Conservation (phyloP, 75 land plant species). For the Selaginella moellendorffii region DNA sequence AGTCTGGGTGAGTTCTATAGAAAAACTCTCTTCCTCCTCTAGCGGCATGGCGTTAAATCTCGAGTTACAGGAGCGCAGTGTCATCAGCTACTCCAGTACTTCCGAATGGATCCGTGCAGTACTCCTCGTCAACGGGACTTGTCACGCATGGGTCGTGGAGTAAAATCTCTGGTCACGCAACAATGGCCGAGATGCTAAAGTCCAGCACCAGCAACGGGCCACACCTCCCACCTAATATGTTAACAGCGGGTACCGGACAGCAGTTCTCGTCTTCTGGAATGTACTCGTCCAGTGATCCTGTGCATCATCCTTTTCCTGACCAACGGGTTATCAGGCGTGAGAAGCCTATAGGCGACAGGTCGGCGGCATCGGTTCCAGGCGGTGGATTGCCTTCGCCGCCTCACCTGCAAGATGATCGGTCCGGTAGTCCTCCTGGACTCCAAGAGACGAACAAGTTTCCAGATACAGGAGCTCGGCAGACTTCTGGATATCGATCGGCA, state of each 20-base stretch:
- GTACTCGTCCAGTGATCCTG: constrained; percentile 2
- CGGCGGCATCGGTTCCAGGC: not conserved
- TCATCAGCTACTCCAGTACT: not conserved
- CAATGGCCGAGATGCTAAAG: constrained; percentile 7
- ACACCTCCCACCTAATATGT: not conserved
- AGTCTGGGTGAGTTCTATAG: no score
- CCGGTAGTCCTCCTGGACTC: not conserved
- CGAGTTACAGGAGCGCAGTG: not conserved
- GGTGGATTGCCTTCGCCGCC: not conserved
- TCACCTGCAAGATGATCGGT: not conserved
- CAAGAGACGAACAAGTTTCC: not conserved
- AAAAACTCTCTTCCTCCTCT: no score
- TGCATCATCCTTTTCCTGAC: no score
- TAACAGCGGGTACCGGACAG: not conserved
- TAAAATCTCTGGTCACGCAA: not conserved
- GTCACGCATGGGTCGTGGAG: not conserved
- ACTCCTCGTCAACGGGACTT: not conserved
- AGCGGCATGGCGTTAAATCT: no score
- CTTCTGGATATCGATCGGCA: not conserved
- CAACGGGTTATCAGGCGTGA: not conserved
- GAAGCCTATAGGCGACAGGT: not conserved
- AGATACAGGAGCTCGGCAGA: not conserved
- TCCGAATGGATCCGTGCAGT: not conserved
- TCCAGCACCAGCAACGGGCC: not conserved
- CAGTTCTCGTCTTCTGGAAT: not conserved